Evolutionary conservation across 768 basidiomycete genomes (phyloP), one percentile per base, ranked within the genome.

Genomic region (Kwoniella sp.): DNA sequence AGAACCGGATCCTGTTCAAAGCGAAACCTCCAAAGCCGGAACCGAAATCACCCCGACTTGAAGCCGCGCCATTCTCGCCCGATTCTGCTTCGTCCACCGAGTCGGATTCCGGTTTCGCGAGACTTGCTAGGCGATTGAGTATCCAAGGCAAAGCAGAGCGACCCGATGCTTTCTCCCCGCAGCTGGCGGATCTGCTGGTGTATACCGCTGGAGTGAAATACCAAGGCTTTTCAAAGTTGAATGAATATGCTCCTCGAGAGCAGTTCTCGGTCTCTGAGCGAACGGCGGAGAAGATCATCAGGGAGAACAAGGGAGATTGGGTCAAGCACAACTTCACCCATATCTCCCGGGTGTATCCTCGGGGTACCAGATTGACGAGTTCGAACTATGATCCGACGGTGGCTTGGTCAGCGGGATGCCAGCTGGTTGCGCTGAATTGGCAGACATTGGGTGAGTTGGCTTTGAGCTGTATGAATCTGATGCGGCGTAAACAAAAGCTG

Each of bases 181-280:
- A 84, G 1, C 84, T 98, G 1, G 86, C 86, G 0, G 82, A 85
- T 1, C 84, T 97, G 12, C 84, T 97, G 21, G 89, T 97, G 26
- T 97, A 98, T 80, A 97, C 95, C 5, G 87, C 95, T 57, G 95
- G 95, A 5, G 91, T 97, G 65, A 95, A 95, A 79, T 96, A 90
- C 70, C 88, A 88, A 49, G 93, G 94, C 0, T 85, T 98, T 79
- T 90, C 90, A 80, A 87, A 90, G 79, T 88, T 91, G 65, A 88
- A 90, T 68, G 83, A 84, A 30, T 99, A 99, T 73, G 88, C 88
- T 8, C 85, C 90, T 0, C 88, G 91, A 72, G 90, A 97, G 71
- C 85, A 97, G 76, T 94, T 99, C 79, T 95, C 92, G 6, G 85
- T 98, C 7, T 94, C 92, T 0, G 95, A 98, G 82, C 85, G 82